Conservation (phyloP, 1,284 basidiomycete species). For the Polyporus tsugae region DNA sequence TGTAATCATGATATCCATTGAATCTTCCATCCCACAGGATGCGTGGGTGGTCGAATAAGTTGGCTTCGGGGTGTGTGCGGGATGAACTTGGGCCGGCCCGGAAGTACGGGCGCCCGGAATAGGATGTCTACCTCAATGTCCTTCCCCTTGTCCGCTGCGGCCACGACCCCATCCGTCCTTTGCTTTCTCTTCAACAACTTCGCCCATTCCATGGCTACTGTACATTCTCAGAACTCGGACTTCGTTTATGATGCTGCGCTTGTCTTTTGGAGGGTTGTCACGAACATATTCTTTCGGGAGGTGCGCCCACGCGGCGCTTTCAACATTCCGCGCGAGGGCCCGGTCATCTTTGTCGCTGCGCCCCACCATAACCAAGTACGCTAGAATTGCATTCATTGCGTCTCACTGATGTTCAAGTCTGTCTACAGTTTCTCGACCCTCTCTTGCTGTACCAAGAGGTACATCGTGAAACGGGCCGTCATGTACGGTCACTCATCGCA, state of each 20-base stretch:
- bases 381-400: slow-evolving; percentile 16
- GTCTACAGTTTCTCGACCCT: slow-evolving; percentile 90
- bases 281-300: slow-evolving; percentile 98
- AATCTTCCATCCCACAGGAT: not conserved
- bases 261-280: slow-evolving; percentile 84
- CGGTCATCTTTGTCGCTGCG: slow-evolving; percentile 96
- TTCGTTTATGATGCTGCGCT: slow-evolving; percentile 70
- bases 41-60: not conserved
- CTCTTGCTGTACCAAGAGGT: slow-evolving; percentile 91
- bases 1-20: slow-evolving; percentile 20
- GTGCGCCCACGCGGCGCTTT: slow-evolving; percentile 94
- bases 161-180: slow-evolving; percentile 19
- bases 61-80: not conserved
- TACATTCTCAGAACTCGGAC: slow-evolving; percentile 31
- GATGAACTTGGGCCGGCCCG: not conserved
- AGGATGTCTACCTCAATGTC: slow-evolving; percentile 8
- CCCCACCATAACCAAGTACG: slow-evolving; percentile 95
- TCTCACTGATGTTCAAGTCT: slow-evolving; percentile 21
- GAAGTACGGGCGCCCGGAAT: not conserved
- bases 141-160: slow-evolving; percentile 19
- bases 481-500: slow-evolving; percentile 93
- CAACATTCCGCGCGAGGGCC: slow-evolving; percentile 92
- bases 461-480: slow-evolving; percentile 83
- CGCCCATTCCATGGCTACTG: slow-evolving; percentile 17
- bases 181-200: slow-evolving; percentile 24